phyloP scores from a whole-genome alignment of 306 rosid species.

The Notholithocarpus densiflorus region DNA sequence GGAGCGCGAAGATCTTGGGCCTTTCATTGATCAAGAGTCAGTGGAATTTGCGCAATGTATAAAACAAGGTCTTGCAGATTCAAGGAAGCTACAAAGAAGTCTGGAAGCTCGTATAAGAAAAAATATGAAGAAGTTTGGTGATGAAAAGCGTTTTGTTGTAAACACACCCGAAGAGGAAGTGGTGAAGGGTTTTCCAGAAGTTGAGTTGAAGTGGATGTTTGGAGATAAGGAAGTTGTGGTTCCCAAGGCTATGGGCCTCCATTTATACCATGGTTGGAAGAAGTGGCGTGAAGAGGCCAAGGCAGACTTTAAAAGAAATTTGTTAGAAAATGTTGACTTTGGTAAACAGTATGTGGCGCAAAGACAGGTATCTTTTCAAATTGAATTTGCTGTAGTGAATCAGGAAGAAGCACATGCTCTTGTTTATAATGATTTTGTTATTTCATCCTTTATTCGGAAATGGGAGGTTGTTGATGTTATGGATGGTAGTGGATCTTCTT shows the following conservation, averaged over 20 bases:
- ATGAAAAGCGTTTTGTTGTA: conserved; percentile 55
- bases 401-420: not conserved
- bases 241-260: conserved; percentile 77
- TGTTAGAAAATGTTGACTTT: conserved; percentile 63
- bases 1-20: conserved; percentile 61
- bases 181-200: conserved; percentile 84
- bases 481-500: not conserved
- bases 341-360: conserved; percentile 63
- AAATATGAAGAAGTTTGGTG: conserved; percentile 62
- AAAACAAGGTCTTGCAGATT: conserved; percentile 59
- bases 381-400: conserved; percentile 5
- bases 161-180: conserved; percentile 73
- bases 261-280: conserved; percentile 89
- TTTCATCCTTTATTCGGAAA: not conserved
- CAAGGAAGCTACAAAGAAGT: conserved; percentile 68
- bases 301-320: conserved; percentile 60
- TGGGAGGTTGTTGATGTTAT: not conserved
- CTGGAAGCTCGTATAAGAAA: conserved; percentile 60
- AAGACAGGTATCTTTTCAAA: conserved; percentile 56
- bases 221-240: conserved; percentile 79
- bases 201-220: conserved; percentile 84
- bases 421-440: conserved; percentile 1
- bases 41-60: conserved; percentile 55
- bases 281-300: conserved; percentile 87
- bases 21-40: conserved; percentile 56